Conservation (phyloP, 2,329 filamentous ascomycete genomes). For the Botrytis paeoniae region DNA sequence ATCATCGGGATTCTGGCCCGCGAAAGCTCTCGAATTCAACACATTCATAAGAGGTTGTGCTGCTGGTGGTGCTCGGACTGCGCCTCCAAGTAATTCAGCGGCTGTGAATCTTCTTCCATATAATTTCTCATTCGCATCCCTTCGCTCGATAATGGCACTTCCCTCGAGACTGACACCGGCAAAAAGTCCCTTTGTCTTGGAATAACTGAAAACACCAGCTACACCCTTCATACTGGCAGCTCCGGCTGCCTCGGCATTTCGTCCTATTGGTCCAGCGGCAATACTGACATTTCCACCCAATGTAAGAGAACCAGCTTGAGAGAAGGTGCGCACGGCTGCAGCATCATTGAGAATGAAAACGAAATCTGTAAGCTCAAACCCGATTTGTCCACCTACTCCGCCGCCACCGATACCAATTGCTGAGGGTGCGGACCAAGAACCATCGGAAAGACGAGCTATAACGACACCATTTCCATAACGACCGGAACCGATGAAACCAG, state of each 20-base stretch:
- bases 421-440: constrained; percentile 76
- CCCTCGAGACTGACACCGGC: constrained; percentile 94
- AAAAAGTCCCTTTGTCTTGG: constrained; percentile 95
- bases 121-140: constrained; percentile 95
- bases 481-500: constrained; percentile 78
- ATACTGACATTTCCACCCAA: constrained; percentile 95
- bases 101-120: constrained; percentile 84
- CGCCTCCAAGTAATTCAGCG: constrained; percentile 74
- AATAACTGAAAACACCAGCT: constrained; percentile 93
- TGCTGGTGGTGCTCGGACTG: constrained; percentile 72
- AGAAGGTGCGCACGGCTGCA: constrained; percentile 86
- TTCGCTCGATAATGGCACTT: constrained; percentile 86
- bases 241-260: constrained; percentile 94
- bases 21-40: constrained; percentile 81
- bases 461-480: constrained; percentile 81
- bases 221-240: constrained; percentile 87
- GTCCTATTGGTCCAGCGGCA: constrained; percentile 86
- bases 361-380: constrained; percentile 87
- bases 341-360: constrained; percentile 97
- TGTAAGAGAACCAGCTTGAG: constrained; percentile 85
- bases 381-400: constrained; percentile 82
- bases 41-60: constrained; percentile 82
- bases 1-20: constrained; percentile 59
- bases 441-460: constrained; percentile 73
- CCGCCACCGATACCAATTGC: constrained; percentile 79